Evolutionary conservation across 371 early-diverging fungal species (phyloP), one percentile per base, ranked within the genome.

Genomic region (Aphelidium insulamus): DNA sequence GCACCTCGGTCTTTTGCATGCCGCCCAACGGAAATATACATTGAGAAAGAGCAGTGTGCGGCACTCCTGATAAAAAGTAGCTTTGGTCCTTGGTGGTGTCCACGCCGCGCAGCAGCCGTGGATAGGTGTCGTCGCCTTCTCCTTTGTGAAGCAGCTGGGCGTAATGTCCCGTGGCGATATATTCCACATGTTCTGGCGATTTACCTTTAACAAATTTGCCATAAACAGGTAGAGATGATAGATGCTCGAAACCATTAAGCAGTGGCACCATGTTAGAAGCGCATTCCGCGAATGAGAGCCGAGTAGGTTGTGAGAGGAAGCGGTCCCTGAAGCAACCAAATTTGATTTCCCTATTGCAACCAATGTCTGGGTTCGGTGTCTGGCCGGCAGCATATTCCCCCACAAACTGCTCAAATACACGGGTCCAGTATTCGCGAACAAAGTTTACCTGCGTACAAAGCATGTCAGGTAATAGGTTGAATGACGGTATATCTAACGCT

Each of bases 131-230:
- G 9, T 34, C 17, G 34, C 30, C 12, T 10, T 8, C 33, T 36
- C 6, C 21, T 28, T 40, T 46, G 17, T 16, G 8, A 16, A 18
- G 17, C 3, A 63, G 40, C 12, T 57, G 41, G 5, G 82, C 82
- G 42, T 91, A 91, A 50, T 91, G 92, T 2, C 92, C 92, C 9
- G 82, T 78, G 1, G 79, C 85, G 29, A 87, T n/a, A n/a, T n/a
- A n/a, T n/a, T n/a, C n/a, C n/a, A n/a, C n/a, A n/a, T n/a, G n/a
- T n/a, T n/a, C n/a, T n/a, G n/a, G n/a, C n/a, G 20, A 10, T 26
- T 26, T 35, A 40, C 45, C 41, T 25, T 40, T 45, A 11, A 41
- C 41, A 20, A 41, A n/a, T n/a, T n/a, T n/a, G n/a, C n/a, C n/a
- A n/a, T n/a, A n/a, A n/a, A n/a, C n/a, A n/a, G n/a, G n/a, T n/a